Conservation (phyloP, 306 rosid genomes). For the Lagenaria siceraria region DNA sequence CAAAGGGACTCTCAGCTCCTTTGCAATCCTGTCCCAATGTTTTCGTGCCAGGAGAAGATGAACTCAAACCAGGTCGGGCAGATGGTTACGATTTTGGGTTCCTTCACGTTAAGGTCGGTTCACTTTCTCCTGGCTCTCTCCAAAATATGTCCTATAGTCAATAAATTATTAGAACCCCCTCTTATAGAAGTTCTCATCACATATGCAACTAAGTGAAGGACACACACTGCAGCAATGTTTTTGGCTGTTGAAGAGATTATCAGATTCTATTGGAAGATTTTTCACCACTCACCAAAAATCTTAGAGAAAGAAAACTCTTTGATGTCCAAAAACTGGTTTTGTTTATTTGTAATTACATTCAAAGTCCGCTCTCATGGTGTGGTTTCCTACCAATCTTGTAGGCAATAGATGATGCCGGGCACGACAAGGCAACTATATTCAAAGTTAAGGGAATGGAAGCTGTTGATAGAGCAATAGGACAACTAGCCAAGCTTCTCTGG, state of each 20-base stretch:
- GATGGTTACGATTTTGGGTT: conserved; percentile 97
- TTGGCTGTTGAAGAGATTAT: neutral
- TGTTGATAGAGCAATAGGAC: conserved; percentile 75
- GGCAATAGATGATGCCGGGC: conserved; percentile 98
- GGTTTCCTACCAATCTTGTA: conserved; percentile 22
- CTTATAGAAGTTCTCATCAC: neutral
- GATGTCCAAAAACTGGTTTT: neutral
- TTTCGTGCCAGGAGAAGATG: conserved; percentile 87
- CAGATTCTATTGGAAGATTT: neutral
- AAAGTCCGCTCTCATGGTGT: neutral
- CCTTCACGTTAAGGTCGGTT: conserved; percentile 81
- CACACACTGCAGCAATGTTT: neutral
- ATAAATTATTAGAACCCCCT: neutral
- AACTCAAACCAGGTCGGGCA: conserved; percentile 58
- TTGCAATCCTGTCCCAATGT: conserved; percentile 49
- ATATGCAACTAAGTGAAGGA: neutral
- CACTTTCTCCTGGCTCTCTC: conserved; percentile 1
- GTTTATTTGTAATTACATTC: neutral
- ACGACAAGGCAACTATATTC: conserved; percentile 73
- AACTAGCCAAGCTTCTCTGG: conserved; percentile 82
- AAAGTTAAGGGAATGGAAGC: conserved; percentile 83
- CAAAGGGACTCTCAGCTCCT: conserved; percentile 84
- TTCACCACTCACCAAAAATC: neutral
- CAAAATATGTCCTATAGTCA: neutral
- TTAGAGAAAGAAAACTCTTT: too few relatives aligned